Evolutionary conservation across 768 basidiomycete genomes (phyloP).

Genomic region (Trametes cinnabarina): DNA sequence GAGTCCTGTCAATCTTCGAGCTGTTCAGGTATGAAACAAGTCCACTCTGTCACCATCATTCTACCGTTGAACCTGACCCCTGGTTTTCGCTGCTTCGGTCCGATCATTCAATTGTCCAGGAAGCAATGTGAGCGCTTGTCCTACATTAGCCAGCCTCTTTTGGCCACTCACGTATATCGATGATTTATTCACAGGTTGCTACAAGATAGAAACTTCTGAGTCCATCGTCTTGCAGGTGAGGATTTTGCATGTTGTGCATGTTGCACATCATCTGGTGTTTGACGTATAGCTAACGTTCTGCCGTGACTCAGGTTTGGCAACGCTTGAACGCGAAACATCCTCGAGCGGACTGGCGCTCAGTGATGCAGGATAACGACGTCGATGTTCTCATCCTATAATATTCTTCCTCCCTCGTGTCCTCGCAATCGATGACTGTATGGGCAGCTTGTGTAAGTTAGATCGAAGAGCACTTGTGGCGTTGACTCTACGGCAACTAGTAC

Average conservation of each 20-base stretch:
- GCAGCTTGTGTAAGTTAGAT: constrained; percentile 15
- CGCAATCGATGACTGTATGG: constrained; percentile 3
- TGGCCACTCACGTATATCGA: constrained; percentile 1
- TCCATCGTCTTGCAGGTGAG: constrained; percentile 34
- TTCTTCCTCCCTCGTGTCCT: not conserved
- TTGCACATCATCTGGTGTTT: constrained; percentile 9
- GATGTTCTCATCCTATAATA: constrained; percentile 27
- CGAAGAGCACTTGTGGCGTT: constrained; percentile 1
- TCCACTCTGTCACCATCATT: constrained; percentile 1
- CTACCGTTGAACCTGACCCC: constrained; percentile 2
- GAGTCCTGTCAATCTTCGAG: constrained; percentile 30
- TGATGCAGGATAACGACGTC: constrained; percentile 35
- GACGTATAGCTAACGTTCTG: constrained; percentile 10
- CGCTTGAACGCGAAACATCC: constrained; percentile 35
- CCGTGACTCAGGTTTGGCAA: constrained; percentile 32
- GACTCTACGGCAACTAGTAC: constrained; percentile 13
- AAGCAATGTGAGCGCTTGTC: constrained; percentile 26
- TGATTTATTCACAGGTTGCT: constrained; percentile 26
- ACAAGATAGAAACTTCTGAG: constrained; percentile 39
- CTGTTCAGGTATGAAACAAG: constrained; percentile 29
- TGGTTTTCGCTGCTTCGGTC: constrained; percentile 10
- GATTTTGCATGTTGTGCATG: constrained; percentile 19
- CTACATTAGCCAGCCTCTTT: not conserved
- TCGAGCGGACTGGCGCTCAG: constrained; percentile 32
- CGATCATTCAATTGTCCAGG: constrained; percentile 21